A percentile compares a stretch with the other conserved stretches of the same genome.
Conservation (phyloP, 805 yeast genomes). For the Schwanniomyces sp. region DNA sequence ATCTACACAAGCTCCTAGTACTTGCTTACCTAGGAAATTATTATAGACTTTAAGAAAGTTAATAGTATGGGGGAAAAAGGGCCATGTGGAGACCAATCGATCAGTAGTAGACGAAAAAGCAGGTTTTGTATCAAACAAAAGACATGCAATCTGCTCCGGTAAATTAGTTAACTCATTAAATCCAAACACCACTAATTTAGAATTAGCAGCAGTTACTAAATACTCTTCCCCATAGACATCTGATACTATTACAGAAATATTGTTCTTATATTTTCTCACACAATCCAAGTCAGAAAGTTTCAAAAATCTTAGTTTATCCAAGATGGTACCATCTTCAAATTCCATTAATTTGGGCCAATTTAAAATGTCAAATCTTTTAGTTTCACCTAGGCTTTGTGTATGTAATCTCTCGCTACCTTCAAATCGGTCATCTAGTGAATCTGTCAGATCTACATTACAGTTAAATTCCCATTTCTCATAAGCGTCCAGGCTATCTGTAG, state of each 20-base stretch:
- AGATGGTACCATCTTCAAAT: constrained; percentile 30
- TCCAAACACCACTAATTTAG: constrained; percentile 33
- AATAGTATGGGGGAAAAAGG: constrained; percentile 54
- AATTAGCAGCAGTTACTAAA: constrained; percentile 31
- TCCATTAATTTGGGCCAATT: constrained; percentile 11
- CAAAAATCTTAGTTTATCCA: constrained; percentile 21
- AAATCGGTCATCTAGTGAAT: background rate
- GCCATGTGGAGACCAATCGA: constrained; percentile 48
- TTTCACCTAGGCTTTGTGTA: no score
- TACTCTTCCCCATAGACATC: constrained; percentile 14
- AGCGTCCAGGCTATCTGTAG: constrained; percentile 27
- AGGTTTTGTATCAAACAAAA: constrained; percentile 46
- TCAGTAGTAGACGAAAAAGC: constrained; percentile 39
- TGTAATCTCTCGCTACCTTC: no score
- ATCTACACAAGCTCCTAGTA: constrained; percentile 52
- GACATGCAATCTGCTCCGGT: constrained; percentile 22
- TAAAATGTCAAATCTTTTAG: constrained; percentile 13
- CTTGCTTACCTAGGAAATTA: constrained; percentile 36
- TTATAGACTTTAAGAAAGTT: constrained; percentile 45
- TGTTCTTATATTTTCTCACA: constrained; percentile 42
- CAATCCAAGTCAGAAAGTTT: constrained; percentile 18
- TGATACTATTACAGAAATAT: constrained; percentile 26
- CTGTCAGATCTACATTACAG: constrained; percentile 10
- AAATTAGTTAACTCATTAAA: constrained; percentile 25
- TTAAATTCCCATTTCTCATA: constrained; percentile 32